Conservation (phyloP, 768 basidiomycete genomes). For the Pleurotus djamor region DNA sequence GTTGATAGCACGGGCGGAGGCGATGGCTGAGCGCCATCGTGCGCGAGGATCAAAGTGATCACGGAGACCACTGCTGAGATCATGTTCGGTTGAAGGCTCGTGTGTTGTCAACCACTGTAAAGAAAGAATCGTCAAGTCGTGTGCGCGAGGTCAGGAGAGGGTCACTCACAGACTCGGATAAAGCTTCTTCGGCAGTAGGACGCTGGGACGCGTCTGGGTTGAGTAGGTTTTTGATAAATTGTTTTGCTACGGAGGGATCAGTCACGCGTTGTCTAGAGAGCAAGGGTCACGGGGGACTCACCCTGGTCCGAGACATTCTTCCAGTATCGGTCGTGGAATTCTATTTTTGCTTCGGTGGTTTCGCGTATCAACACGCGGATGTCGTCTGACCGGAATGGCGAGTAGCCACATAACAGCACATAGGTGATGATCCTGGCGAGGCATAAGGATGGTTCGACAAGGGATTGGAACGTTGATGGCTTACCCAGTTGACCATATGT, state of each 20-base stretch:
- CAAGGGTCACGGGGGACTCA: slow-evolving; percentile 20
- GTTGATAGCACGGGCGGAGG: slow-evolving; percentile 39
- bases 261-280: background rate
- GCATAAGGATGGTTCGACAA: background rate
- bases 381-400: slow-evolving; percentile 89
- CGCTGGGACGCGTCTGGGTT: slow-evolving; percentile 69
- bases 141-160: background rate
- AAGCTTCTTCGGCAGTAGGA: slow-evolving; percentile 72
- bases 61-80: slow-evolving; percentile 69
- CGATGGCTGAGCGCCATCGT: slow-evolving; percentile 73
- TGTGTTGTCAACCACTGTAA: slow-evolving; percentile 73
- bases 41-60: slow-evolving; percentile 80
- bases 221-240: slow-evolving; percentile 74
- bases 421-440: slow-evolving; percentile 83
- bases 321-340: slow-evolving; percentile 96
- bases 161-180: slow-evolving; percentile 55
- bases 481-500: slow-evolving; percentile 92
- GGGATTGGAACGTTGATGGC: slow-evolving; percentile 18
- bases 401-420: slow-evolving; percentile 92
- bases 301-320: slow-evolving; percentile 81
- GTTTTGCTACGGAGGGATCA: slow-evolving; percentile 58
- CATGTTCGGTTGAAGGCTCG: slow-evolving; percentile 65
- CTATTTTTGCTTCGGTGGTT: slow-evolving; percentile 80
- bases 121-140: background rate
- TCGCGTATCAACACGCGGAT: slow-evolving; percentile 73